phyloP scores from a whole-genome alignment of 768 basidiomycete genomes.

The Suillus clintonianus region DNA sequence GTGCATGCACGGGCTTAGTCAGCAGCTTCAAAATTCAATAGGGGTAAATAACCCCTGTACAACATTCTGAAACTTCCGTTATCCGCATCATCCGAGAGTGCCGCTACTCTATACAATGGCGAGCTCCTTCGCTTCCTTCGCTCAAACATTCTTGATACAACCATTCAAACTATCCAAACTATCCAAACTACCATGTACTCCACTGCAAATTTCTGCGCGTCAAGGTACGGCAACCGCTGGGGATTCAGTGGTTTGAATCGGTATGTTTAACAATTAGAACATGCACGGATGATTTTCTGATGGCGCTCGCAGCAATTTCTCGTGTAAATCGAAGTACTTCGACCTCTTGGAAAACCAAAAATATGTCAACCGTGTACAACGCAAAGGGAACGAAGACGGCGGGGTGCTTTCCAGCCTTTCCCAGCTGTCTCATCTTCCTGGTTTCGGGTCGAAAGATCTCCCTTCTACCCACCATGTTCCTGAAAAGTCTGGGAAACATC shows the following conservation, averaged over 20 bases:
- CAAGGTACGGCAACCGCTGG: constrained; percentile 96
- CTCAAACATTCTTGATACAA: not conserved
- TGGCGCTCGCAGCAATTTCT: constrained; percentile 79
- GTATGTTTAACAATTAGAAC: constrained; percentile 44
- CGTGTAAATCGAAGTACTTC: constrained; percentile 86
- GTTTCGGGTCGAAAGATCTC: constrained; percentile 88
- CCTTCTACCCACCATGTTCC: constrained; percentile 63
- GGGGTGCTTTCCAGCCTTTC: constrained; percentile 79
- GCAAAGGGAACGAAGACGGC: constrained; percentile 24
- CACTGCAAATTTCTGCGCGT: constrained; percentile 27
- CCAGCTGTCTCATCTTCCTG: constrained; percentile 74
- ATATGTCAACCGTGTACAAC: constrained; percentile 78
- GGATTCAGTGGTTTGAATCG: constrained; percentile 99
- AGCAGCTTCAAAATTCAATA: not conserved
- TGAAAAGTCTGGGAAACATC: constrained; percentile 83
- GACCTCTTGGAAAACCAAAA: constrained; percentile 96
- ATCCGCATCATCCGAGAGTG: not conserved
- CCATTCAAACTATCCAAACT: not conserved
- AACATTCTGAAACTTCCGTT: not conserved
- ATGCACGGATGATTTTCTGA: not conserved
- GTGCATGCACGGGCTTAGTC: not conserved
- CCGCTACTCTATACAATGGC: not conserved
- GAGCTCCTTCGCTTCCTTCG: not conserved
- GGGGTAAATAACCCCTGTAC: not conserved
- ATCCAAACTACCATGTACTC: not conserved